phyloP scores from a whole-genome alignment of 257 asterid genomes.

The Solanum boliviense region DNA sequence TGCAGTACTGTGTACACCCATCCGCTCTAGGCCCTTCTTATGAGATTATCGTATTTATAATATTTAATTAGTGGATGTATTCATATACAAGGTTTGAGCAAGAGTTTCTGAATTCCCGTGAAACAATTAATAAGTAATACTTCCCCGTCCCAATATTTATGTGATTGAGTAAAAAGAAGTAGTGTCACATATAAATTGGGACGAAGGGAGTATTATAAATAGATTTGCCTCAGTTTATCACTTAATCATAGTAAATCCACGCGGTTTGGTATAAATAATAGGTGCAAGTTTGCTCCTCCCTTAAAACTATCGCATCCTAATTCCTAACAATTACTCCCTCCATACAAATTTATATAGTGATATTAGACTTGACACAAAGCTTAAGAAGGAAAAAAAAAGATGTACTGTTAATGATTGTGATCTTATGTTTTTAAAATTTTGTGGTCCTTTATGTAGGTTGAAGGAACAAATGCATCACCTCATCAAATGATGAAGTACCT shows the following conservation, averaged over 20 bases:
- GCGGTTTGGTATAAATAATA: neutral
- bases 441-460: neutral
- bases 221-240: neutral
- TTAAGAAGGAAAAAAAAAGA: neutral
- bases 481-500: neutral
- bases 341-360: neutral
- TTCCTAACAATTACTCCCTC: neutral
- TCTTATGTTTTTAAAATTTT: neutral
- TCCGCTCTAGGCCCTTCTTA: too few species aligned
- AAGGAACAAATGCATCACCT: neutral
- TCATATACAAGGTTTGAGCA: neutral
- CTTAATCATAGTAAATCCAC: neutral
- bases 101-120: neutral
- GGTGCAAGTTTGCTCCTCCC: neutral
- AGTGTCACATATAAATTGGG: neutral
- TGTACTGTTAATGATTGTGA: neutral
- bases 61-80: too few species aligned
- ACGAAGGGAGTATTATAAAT: neutral
- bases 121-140: neutral
- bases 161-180: neutral
- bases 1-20: neutral
- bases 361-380: neutral
- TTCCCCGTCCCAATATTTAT: neutral
- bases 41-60: neutral
- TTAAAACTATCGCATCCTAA: neutral